Evolutionary conservation across 2,329 filamentous ascomycete genomes (phyloP).

Genomic region (Pestalotiopsis sp.): DNA sequence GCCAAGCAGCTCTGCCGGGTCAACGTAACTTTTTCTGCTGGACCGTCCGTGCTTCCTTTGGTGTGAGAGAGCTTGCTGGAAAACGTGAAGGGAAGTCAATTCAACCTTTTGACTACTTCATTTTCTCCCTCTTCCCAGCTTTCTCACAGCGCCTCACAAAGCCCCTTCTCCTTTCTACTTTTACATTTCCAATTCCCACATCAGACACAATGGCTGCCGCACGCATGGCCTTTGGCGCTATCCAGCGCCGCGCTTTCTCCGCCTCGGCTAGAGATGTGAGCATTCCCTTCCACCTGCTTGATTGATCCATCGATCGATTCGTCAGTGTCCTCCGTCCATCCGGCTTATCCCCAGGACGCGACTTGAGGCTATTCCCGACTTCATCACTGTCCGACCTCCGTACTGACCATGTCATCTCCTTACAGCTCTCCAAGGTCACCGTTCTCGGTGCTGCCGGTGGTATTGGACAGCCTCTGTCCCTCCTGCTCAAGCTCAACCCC

Average conservation of each 20-base stretch:
- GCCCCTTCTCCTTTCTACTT: not conserved
- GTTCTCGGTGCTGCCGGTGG: constrained; percentile 96
- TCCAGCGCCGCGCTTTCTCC: constrained; percentile 81
- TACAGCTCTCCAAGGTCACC: constrained; percentile 91
- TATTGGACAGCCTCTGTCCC: constrained; percentile 97
- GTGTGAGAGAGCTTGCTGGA: not conserved
- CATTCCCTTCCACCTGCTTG: constrained; percentile 17
- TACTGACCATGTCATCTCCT: constrained; percentile 15
- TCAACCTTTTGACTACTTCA: not conserved
- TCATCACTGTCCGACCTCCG: constrained; percentile 8
- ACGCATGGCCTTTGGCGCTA: constrained; percentile 32
- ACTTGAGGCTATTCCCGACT: constrained; percentile 8
- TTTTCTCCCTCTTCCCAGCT: not conserved
- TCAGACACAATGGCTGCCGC: constrained; percentile 28
- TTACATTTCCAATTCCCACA: not conserved
- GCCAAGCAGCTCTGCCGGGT: constrained; percentile 1
- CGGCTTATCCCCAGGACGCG: not conserved
- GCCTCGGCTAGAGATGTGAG: constrained; percentile 76
- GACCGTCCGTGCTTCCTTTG: not conserved
- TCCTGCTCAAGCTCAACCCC: constrained; percentile 98
- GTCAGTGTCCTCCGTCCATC: constrained; percentile 2
- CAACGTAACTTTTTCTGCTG: constrained; percentile 5
- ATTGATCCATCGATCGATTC: constrained; percentile 14
- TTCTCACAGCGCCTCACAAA: constrained; percentile 3
- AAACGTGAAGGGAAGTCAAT: constrained; percentile 1